Conservation (phyloP, 768 basidiomycete genomes). For the Trametes maxima region DNA sequence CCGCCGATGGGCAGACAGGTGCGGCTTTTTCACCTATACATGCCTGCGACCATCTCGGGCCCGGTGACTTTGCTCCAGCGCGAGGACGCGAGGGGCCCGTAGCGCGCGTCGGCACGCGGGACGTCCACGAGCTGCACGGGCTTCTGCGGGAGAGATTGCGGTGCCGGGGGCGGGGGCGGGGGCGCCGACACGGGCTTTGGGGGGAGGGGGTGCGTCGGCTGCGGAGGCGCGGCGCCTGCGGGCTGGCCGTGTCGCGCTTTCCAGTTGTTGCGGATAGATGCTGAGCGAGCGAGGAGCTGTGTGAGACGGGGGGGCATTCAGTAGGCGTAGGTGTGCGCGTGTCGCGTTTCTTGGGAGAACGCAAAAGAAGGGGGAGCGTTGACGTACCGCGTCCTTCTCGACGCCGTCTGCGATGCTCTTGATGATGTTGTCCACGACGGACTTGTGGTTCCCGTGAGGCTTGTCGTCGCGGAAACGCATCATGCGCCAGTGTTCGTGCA, state of each 20-base stretch:
- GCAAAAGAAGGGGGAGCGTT: background rate
- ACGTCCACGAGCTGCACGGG: constrained; percentile 27
- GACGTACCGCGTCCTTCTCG: constrained; percentile 73
- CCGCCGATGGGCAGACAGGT: background rate
- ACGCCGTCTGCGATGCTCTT: constrained; percentile 93
- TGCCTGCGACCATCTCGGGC: constrained; percentile 59
- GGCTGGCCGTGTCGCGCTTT: constrained; percentile 55
- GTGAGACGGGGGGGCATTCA: background rate
- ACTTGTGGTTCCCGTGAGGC: constrained; percentile 84
- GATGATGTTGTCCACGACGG: constrained; percentile 85
- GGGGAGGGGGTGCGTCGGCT: constrained; percentile 22
- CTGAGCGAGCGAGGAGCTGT: constrained; percentile 69
- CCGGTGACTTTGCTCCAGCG: constrained; percentile 78
- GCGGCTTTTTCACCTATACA: constrained; percentile 56
- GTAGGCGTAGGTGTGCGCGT: background rate
- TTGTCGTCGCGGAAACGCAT: constrained; percentile 97
- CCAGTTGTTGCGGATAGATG: constrained; percentile 71
- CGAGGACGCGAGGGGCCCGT: constrained; percentile 65
- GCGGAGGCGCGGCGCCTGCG: constrained; percentile 28
- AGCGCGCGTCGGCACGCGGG: constrained; percentile 48
- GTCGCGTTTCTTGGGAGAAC: background rate
- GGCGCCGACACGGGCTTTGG: constrained; percentile 20
- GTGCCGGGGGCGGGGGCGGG: constrained; percentile 21
- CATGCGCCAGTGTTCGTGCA: constrained; percentile 74
- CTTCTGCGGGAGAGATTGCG: constrained; percentile 18